phyloP scores from a whole-genome alignment of 768 basidiomycete genomes.

The Russula abietina region DNA sequence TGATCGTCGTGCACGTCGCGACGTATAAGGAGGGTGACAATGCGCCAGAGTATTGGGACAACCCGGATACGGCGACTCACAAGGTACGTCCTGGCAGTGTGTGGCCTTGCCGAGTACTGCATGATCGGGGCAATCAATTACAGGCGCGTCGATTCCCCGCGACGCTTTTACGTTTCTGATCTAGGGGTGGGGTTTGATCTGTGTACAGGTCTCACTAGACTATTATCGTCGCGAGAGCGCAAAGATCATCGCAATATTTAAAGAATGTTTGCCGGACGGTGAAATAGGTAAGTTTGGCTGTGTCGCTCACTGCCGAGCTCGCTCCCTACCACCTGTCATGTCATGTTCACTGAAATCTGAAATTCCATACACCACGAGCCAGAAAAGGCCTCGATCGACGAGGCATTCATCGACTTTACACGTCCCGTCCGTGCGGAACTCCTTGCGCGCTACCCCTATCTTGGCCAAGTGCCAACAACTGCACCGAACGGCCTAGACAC shows the following conservation, averaged over 20 bases:
- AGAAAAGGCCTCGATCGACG: slow-evolving; percentile 98
- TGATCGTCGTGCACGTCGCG: slow-evolving; percentile 86
- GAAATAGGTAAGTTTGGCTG: slow-evolving; percentile 60
- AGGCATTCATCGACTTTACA: slow-evolving; percentile 92
- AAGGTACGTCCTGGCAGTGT: slow-evolving; percentile 52
- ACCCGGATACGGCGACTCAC: slow-evolving; percentile 83
- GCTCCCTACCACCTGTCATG: too few relatives aligned
- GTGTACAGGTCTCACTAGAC: slow-evolving; percentile 76
- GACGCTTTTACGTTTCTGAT: background rate
- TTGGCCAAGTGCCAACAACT: slow-evolving; percentile 61
- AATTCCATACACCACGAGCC: background rate
- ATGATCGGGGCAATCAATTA: too few relatives aligned
- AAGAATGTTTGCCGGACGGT: slow-evolving; percentile 66
- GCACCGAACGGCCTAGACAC: slow-evolving; percentile 69
- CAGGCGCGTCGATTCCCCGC: background rate
- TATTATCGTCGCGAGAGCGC: slow-evolving; percentile 85
- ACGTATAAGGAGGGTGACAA: slow-evolving; percentile 86
- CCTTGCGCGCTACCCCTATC: slow-evolving; percentile 68
- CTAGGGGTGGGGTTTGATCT: background rate
- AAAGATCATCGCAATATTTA: slow-evolving; percentile 81
- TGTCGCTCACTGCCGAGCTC: background rate
- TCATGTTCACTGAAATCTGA: background rate
- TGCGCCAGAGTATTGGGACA: slow-evolving; percentile 89
- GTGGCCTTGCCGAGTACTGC: too few relatives aligned
- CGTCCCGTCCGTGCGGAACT: slow-evolving; percentile 70